phyloP scores from a whole-genome alignment of 768 basidiomycete genomes.

The Dioszegia crocea region DNA sequence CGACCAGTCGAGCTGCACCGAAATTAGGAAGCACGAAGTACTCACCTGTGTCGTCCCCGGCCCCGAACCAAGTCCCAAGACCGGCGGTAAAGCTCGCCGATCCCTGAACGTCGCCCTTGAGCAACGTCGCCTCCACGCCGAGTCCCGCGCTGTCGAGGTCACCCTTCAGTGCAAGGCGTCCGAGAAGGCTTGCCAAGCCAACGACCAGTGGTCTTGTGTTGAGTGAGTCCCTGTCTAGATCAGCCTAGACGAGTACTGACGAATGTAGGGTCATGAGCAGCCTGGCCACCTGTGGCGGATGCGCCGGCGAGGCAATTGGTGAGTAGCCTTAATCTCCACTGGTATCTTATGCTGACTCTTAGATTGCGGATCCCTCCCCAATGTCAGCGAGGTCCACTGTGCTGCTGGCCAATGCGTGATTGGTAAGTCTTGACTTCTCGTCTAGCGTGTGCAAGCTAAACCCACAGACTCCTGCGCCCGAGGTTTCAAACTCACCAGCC shows the following conservation, averaged over 20 bases:
- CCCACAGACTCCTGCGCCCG: constrained; percentile 9
- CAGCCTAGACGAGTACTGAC: neutral
- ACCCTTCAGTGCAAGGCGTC: neutral
- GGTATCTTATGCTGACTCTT: neutral
- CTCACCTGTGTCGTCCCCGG: neutral
- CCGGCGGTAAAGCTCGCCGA: neutral
- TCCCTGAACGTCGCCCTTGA: constrained; percentile 1
- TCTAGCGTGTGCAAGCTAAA: neutral
- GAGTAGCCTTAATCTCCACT: constrained; percentile 7
- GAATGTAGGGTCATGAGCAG: constrained; percentile 12
- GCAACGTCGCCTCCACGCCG: neutral
- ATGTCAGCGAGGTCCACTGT: constrained; percentile 23
- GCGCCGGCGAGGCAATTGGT: constrained; percentile 22
- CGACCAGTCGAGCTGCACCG: neutral
- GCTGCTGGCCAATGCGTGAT: constrained; percentile 16
- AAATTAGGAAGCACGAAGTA: neutral
- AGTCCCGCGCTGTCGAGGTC: neutral
- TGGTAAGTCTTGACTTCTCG: constrained; percentile 12
- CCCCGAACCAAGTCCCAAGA: neutral
- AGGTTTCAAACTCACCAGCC: constrained; percentile 6
- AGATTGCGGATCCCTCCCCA: constrained; percentile 24
- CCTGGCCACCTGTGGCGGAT: constrained; percentile 23
- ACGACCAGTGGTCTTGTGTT: constrained; percentile 13
- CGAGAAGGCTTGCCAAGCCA: constrained; percentile 23
- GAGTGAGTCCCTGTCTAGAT: constrained; percentile 6